Evolutionary conservation across 2,329 filamentous ascomycete species (phyloP).

Genomic region (Tolypocladium endophyticum): DNA sequence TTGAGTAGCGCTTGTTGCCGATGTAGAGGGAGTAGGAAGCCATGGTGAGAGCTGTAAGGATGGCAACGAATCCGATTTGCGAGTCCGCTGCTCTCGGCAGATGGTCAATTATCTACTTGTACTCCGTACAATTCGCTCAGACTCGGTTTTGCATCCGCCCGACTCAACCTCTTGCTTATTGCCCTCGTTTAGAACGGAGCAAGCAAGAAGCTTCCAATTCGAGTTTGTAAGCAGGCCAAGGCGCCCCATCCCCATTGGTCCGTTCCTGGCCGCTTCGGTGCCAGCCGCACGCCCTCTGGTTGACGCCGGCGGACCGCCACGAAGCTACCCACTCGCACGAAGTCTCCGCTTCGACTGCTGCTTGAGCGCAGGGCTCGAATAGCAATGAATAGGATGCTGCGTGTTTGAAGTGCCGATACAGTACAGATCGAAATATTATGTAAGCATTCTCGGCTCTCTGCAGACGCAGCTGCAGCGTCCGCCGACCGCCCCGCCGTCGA

Average conservation of each 20-base stretch:
- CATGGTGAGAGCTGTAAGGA: slow-evolving; percentile 17
- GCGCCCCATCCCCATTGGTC: slow-evolving; percentile 1
- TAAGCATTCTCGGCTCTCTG: neutral
- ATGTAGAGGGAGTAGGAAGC: slow-evolving; percentile 24
- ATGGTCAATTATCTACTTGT: neutral
- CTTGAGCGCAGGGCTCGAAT: neutral
- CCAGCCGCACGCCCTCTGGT: slow-evolving; percentile 1
- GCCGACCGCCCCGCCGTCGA: neutral
- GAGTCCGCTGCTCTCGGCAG: neutral
- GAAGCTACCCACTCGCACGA: neutral
- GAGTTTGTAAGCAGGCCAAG: slow-evolving; percentile 2
- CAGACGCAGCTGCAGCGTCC: neutral
- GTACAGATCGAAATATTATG: neutral
- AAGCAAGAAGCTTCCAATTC: neutral
- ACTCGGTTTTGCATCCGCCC: neutral
- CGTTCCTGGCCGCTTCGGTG: slow-evolving; percentile 1
- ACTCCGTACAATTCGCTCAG: neutral
- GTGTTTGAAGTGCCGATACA: neutral
- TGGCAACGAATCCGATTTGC: neutral
- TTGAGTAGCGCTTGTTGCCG: slow-evolving; percentile 34
- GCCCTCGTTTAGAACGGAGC: neutral
- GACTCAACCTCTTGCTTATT: neutral
- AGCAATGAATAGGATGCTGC: neutral
- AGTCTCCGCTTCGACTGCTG: too few species aligned
- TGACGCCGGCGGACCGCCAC: neutral